Percentiles rank a stretch among this genome's conserved stretches.
Conservation (phyloP, 768 basidiomycete genomes). For the Russula dissimulans region DNA sequence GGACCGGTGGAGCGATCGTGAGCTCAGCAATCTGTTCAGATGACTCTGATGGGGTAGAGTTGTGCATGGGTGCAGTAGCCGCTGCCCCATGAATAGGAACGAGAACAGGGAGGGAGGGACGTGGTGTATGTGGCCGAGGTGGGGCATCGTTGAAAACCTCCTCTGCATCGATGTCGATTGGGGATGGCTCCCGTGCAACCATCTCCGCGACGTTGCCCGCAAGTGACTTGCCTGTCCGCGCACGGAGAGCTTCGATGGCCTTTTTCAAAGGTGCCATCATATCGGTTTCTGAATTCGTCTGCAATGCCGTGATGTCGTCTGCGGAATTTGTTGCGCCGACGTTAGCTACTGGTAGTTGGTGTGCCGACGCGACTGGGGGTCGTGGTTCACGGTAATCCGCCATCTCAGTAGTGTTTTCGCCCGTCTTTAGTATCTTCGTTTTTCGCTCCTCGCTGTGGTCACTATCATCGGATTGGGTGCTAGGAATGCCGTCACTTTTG, state of each 20-base stretch:
- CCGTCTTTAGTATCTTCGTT: constrained; percentile 41
- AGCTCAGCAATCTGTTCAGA: neutral
- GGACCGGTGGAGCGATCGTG: neutral
- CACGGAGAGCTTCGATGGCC: constrained; percentile 59
- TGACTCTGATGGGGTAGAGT: neutral
- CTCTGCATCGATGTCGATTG: neutral
- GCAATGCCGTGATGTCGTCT: neutral
- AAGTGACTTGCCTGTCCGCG: constrained; percentile 52
- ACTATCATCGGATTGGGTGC: neutral
- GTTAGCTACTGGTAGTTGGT: neutral
- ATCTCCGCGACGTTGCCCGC: constrained; percentile 32
- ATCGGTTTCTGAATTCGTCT: constrained; percentile 30
- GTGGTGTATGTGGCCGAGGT: neutral
- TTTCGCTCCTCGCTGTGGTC: constrained; percentile 28
- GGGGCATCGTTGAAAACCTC: constrained; percentile 53
- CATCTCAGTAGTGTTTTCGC: constrained; percentile 21
- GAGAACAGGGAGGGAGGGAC: constrained; percentile 6
- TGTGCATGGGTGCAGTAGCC: neutral
- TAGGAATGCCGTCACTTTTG: constrained; percentile 44
- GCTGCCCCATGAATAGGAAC: neutral
- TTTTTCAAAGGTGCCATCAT: constrained; percentile 61
- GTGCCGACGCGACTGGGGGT: neutral
- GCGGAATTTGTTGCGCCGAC: neutral
- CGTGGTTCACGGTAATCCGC: neutral
- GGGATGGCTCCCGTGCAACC: neutral